Evolutionary conservation across 1,284 basidiomycete species (phyloP).

Genomic region (Malassezia vespertilionis): DNA sequence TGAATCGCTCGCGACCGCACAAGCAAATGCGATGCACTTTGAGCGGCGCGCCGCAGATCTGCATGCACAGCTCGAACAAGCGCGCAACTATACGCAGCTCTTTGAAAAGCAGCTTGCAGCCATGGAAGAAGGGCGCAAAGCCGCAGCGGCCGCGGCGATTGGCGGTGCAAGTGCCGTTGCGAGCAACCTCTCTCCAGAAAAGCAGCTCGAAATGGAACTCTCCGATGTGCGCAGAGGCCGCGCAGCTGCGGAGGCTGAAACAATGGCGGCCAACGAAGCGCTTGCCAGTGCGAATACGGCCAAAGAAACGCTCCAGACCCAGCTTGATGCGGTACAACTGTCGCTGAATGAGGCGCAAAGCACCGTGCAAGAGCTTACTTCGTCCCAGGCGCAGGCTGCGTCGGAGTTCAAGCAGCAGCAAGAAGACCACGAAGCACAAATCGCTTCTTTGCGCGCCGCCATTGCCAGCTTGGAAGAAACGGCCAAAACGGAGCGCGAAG

Average conservation of each 20-base stretch:
- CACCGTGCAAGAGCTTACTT: slow-evolving; percentile 53
- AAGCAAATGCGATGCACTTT: slow-evolving; percentile 69
- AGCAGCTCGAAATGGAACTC: slow-evolving; percentile 70
- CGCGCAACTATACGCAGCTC: slow-evolving; percentile 70
- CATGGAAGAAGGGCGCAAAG: slow-evolving; percentile 9
- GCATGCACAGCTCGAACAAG: slow-evolving; percentile 60
- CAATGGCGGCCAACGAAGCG: slow-evolving; percentile 8
- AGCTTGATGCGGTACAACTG: slow-evolving; percentile 58
- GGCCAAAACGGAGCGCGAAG: slow-evolving; percentile 60
- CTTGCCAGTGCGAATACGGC: slow-evolving; percentile 57
- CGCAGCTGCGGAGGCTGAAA: slow-evolving; percentile 25
- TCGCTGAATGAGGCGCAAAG: slow-evolving; percentile 56
- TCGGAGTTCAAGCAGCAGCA: slow-evolving; percentile 54
- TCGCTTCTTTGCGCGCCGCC: slow-evolving; percentile 53
- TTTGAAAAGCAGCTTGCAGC: slow-evolving; percentile 54
- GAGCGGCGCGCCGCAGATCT: slow-evolving; percentile 66
- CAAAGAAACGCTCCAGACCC: slow-evolving; percentile 51
- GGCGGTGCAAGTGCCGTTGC: slow-evolving; percentile 1
- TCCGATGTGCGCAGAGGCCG: slow-evolving; percentile 51
- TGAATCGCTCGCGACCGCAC: slow-evolving; percentile 62
- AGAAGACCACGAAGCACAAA: slow-evolving; percentile 54
- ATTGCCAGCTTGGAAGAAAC: slow-evolving; percentile 53
- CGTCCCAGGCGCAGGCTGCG: slow-evolving; percentile 57
- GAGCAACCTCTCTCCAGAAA: slow-evolving; percentile 55
- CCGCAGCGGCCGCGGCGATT: slow-evolving; percentile 40